A percentile compares a stretch with the other conserved stretches of the same genome.
Evolutionary conservation across 2,329 filamentous ascomycete species (phyloP).

Genomic region (Paradendryphiella salina): DNA sequence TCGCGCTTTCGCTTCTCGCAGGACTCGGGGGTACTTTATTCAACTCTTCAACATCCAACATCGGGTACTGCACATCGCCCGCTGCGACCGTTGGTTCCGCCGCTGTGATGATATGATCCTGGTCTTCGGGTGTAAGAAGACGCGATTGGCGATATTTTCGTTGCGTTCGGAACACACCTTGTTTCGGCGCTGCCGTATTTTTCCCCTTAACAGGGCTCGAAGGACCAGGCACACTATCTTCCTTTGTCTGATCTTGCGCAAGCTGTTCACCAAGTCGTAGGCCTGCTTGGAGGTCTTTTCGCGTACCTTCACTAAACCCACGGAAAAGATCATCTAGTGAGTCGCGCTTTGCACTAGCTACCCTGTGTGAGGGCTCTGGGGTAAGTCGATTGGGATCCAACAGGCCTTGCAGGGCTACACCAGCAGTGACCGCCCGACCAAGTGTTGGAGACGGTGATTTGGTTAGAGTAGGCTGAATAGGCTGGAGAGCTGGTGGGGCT

Average conservation of each 20-base stretch:
- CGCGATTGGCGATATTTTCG: slow-evolving; percentile 33
- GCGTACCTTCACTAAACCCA: slow-evolving; percentile 47
- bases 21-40: slow-evolving; percentile 36
- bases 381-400: slow-evolving; percentile 39
- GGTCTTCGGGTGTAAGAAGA: slow-evolving; percentile 44
- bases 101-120: slow-evolving; percentile 26
- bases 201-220: slow-evolving; percentile 26
- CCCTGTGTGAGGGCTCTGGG: slow-evolving; percentile 30
- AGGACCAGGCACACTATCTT: slow-evolving; percentile 18
- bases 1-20: slow-evolving; percentile 39
- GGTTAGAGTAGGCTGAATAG: slow-evolving; percentile 17
- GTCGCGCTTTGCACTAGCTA: slow-evolving; percentile 27
- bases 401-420: slow-evolving; percentile 45
- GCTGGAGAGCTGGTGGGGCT: slow-evolving; percentile 37
- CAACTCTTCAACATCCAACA: slow-evolving; percentile 18
- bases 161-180: slow-evolving; percentile 30
- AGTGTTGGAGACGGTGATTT: slow-evolving; percentile 39
- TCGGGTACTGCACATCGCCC: slow-evolving; percentile 36
- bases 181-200: slow-evolving; percentile 13
- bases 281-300: slow-evolving; percentile 45
- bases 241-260: slow-evolving; percentile 28
- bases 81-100: slow-evolving; percentile 12
- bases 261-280: slow-evolving; percentile 47
- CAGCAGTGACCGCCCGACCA: slow-evolving; percentile 44
- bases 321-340: slow-evolving; percentile 45